Base-by-base conservation (phyloP, 257 asterid genomes). In the Solanum phureja region DNA sequence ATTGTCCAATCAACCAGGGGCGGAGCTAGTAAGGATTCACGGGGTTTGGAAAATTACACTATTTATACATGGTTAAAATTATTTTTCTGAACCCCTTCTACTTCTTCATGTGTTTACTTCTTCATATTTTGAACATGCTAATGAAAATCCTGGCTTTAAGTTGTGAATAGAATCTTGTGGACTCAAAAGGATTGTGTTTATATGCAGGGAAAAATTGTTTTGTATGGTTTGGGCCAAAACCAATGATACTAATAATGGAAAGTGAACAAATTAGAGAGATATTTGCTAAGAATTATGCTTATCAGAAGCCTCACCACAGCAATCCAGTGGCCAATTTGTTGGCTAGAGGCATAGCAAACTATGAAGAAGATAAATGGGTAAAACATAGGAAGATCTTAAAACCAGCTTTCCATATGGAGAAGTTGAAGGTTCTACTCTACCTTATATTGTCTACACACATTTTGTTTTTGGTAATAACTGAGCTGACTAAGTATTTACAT, bases 331-430 rank as follows among this genome's bases (percentile, higher is more conserved):
- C 88, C 7, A 90, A 34, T 82, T 73, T 93, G 64, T 89, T 92
- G 38, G 86, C 69, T 2, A 86, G 87, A 84, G 98, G 97, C 37
- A 29, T 94, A 4, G 86, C 73, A 18, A 11, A 3, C 23, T 56
- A 72, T 33, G 97, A 92, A 16, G 88, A 85, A 10, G 93, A 93
- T 2, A 89, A 91, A 90, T 94, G 96, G 97, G 87, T 91, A 23
- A 95, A 94, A 68, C 95, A 93, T 64, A 91, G 97, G 24, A 95
- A 87, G 71, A 64, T 95, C 76, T 85, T 95, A 88, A 93, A 90
- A 85, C 94, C 97, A 14, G 94, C 94, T 71, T 95, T 95, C 91
- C 94, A 93, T 10, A 16, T 89, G 1, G 94, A 94, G 69, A 94
- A 79, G 11, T 62, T 87, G 46, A 79, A 87, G 89, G 89, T 87